Conservation (phyloP, 116 monocot genomes). For the Zostera marina region DNA sequence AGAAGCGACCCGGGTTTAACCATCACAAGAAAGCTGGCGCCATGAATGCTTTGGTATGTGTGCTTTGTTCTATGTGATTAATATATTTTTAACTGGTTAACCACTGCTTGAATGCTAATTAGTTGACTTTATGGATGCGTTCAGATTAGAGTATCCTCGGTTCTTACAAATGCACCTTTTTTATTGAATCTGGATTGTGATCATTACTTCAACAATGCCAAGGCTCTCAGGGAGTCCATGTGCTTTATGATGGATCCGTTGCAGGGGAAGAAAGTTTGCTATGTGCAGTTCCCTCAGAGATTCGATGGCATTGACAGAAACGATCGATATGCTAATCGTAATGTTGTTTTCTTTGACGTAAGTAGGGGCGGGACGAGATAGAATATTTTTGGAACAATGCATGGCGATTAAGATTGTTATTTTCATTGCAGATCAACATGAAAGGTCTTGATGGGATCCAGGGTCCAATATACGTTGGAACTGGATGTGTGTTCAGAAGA, state of each 20-base stretch:
- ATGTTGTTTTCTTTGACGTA: slow-evolving; percentile 89
- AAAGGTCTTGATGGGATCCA: slow-evolving; percentile 85
- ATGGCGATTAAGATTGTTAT: neutral
- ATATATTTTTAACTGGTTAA: neutral
- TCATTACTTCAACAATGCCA: slow-evolving; percentile 93
- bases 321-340: slow-evolving; percentile 87
- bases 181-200: slow-evolving; percentile 92
- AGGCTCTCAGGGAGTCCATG: slow-evolving; percentile 76
- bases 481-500: slow-evolving; percentile 66
- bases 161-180: slow-evolving; percentile 74
- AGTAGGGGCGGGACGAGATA: too few species aligned
- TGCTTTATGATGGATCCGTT: slow-evolving; percentile 95
- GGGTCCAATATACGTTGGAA: slow-evolving; percentile 82
- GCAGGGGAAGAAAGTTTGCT: slow-evolving; percentile 66
- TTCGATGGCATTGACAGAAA: slow-evolving; percentile 81
- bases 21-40: slow-evolving; percentile 89
- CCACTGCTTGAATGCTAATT: neutral
- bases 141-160: slow-evolving; percentile 79
- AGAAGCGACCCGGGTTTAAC: slow-evolving; percentile 69
- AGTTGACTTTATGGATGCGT: neutral
- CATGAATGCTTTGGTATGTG: slow-evolving; percentile 66
- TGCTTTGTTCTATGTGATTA: neutral
- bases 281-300: slow-evolving; percentile 88
- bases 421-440: slow-evolving; percentile 74
- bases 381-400: neutral